phyloP scores from a whole-genome alignment of 306 rosid genomes.

The Inga leiocalycina region DNA sequence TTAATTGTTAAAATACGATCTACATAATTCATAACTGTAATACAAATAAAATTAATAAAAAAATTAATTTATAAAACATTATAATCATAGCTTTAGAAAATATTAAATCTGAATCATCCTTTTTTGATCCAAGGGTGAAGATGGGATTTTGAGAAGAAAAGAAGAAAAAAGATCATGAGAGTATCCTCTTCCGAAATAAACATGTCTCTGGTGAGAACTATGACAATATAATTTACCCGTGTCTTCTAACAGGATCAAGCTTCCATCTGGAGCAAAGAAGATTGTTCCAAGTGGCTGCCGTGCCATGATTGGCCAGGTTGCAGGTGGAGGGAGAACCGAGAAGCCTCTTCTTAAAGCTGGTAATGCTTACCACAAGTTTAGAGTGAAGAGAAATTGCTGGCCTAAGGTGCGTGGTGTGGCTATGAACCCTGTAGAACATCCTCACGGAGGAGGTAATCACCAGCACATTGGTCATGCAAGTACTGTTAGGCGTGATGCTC shows the following conservation, averaged over 20 bases:
- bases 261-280: constrained; percentile 85
- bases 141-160: too few relatives aligned
- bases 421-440: constrained; percentile 95
- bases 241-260: constrained; percentile 57
- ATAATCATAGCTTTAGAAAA: too few relatives aligned
- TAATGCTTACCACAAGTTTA: constrained; percentile 81
- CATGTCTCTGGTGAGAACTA: background rate
- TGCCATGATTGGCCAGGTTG: constrained; percentile 89
- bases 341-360: constrained; percentile 83
- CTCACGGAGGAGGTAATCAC: constrained; percentile 95
- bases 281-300: constrained; percentile 75
- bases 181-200: too few relatives aligned
- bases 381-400: constrained; percentile 87
- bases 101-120: too few relatives aligned
- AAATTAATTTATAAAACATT: too few relatives aligned
- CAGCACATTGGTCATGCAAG: constrained; percentile 89
- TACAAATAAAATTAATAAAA: too few relatives aligned
- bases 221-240: background rate
- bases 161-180: too few relatives aligned
- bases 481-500: constrained; percentile 76
- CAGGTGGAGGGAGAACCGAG: constrained; percentile 89
- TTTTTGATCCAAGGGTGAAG: too few relatives aligned
- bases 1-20: too few relatives aligned
- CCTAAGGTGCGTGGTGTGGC: constrained; percentile 96
- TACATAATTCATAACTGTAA: too few relatives aligned